Conservation (phyloP, 768 basidiomycete genomes). For the Floccularia luteovirens region DNA sequence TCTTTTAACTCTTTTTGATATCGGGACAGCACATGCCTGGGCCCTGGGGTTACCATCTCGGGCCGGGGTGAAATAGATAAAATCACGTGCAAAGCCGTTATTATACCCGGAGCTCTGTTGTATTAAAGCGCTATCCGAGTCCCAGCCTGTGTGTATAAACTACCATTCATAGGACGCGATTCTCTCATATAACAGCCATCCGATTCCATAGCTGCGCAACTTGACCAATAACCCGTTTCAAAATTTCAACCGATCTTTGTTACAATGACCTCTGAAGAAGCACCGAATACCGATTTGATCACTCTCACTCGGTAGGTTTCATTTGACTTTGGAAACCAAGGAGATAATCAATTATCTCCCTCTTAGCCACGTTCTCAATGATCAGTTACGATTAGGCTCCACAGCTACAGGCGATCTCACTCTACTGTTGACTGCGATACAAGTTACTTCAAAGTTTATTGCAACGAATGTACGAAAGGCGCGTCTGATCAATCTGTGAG, state of each 20-base stretch:
- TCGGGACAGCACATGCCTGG: too few species aligned
- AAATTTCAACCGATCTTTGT: slow-evolving; percentile 14
- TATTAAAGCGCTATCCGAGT: too few species aligned
- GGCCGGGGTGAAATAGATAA: too few species aligned
- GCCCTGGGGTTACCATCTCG: too few species aligned
- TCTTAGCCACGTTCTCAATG: slow-evolving; percentile 76
- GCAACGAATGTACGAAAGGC: slow-evolving; percentile 97
- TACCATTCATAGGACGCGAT: too few species aligned
- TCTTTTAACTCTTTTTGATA: too few species aligned
- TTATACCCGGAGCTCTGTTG: too few species aligned
- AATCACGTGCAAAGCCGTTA: too few species aligned
- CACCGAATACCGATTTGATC: slow-evolving; percentile 81
- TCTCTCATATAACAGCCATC: slow-evolving; percentile 8
- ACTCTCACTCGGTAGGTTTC: slow-evolving; percentile 78
- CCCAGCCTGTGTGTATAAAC: too few species aligned
- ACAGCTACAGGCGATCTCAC: slow-evolving; percentile 92
- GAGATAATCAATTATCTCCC: slow-evolving; percentile 5
- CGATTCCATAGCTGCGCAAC: slow-evolving; percentile 16
- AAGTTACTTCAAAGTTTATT: slow-evolving; percentile 95
- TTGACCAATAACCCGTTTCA: slow-evolving; percentile 9
- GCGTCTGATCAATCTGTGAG: slow-evolving; percentile 93
- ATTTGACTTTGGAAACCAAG: slow-evolving; percentile 4
- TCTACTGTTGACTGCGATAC: slow-evolving; percentile 89
- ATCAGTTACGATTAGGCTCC: slow-evolving; percentile 77
- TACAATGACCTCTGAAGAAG: slow-evolving; percentile 49